Conservation (phyloP, 1,139 yeast species). For the Geotrichum carabidarum region DNA sequence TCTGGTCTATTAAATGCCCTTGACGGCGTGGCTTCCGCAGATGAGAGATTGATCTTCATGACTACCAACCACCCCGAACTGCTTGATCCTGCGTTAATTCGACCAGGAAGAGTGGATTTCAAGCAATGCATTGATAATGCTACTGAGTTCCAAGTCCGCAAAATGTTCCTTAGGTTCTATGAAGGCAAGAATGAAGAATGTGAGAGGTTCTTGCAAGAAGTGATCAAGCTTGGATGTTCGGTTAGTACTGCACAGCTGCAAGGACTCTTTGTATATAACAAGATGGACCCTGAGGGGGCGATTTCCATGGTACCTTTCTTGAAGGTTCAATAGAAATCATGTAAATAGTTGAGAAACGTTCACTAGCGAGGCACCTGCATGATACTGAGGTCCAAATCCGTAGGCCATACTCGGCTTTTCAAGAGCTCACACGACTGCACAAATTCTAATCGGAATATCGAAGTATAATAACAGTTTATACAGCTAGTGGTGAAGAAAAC, state of each 20-base stretch:
- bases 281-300: constrained; percentile 75
- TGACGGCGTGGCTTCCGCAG: constrained; percentile 98
- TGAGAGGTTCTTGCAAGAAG: constrained; percentile 53
- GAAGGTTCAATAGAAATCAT: constrained; percentile 8
- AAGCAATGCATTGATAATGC: constrained; percentile 83
- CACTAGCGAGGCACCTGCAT: neutral
- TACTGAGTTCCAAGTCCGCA: constrained; percentile 65
- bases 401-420: neutral
- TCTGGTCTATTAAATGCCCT: constrained; percentile 89
- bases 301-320: constrained; percentile 49
- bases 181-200: constrained; percentile 60
- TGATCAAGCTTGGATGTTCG: constrained; percentile 48
- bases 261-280: constrained; percentile 90
- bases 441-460: too few relatives aligned
- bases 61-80: constrained; percentile 96
- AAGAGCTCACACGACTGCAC: too few relatives aligned
- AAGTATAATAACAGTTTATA: too few relatives aligned
- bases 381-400: neutral
- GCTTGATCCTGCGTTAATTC: constrained; percentile 64
- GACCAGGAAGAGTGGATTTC: constrained; percentile 94
- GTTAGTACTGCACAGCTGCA: constrained; percentile 93
- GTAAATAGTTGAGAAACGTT: neutral
- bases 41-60: constrained; percentile 94
- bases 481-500: too few relatives aligned
- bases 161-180: constrained; percentile 86